Conservation (phyloP, 148 eudicot species). For the Rhododendron mucronatum region DNA sequence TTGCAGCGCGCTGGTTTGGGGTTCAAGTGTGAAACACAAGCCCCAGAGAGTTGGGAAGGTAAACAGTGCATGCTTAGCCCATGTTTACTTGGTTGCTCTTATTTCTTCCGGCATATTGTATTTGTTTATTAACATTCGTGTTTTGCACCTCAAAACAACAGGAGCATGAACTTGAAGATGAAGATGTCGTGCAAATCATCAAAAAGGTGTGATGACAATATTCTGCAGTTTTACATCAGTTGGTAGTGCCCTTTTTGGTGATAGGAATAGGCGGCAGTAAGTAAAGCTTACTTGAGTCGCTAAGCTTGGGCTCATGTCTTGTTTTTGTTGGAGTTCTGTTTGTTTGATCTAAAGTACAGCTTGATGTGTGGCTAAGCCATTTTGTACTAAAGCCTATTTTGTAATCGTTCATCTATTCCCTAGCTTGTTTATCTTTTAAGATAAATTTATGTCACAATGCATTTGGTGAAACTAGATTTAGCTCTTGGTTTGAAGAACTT, state of each 20-base stretch:
- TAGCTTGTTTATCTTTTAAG: neutral
- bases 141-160: slow-evolving; percentile 20
- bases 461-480: neutral
- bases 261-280: neutral
- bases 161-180: slow-evolving; percentile 99
- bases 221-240: neutral
- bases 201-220: slow-evolving; percentile 60
- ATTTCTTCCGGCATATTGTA: neutral
- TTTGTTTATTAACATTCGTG: neutral
- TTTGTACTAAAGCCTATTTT: neutral
- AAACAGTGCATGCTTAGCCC: neutral
- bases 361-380: slow-evolving; percentile 2
- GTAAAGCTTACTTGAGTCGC: neutral
- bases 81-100: neutral
- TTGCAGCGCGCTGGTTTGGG: slow-evolving; percentile 93
- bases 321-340: neutral
- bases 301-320: neutral
- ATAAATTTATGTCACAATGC: neutral
- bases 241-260: neutral
- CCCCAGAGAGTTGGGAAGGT: slow-evolving; percentile 99
- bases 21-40: slow-evolving; percentile 93
- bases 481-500: slow-evolving; percentile 2
- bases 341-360: neutral
- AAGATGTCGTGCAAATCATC: slow-evolving; percentile 96
- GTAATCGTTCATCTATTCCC: no score